Base-by-base conservation (phyloP, 2,329 filamentous ascomycete species). In the Fusarium sp. region DNA sequence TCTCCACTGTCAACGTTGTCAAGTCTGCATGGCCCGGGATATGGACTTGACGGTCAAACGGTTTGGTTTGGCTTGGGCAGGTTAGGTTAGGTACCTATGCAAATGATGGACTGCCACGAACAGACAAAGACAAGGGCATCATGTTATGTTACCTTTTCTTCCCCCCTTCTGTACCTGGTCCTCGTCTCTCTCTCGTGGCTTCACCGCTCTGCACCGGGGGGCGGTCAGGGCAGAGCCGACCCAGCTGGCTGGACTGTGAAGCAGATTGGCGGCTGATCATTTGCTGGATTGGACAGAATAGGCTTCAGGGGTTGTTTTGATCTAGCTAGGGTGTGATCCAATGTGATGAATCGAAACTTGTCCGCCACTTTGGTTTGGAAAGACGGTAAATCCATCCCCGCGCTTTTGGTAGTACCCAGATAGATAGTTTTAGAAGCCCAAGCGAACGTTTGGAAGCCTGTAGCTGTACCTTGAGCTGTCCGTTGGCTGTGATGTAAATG, bases 211-310 rank as follows among this genome's bases (percentile, higher is more conserved):
- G 37, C 29, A 61, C 49, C 41, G 25, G 45, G 59, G 49, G 50
- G 61, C 61, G 61, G 61, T 65, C 61, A 63, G 57, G 57, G 57
- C 61, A 49, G 23, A 25, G 48, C 61, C 56, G 61, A 65, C 61
- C 61, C 61, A 65, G 39, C 61, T 54, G 57, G 51, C 61, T 64
- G 61, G 61, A 65, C 52, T 42, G 38, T 46, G 48, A 59, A 31
- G 56, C 43, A 65, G 61, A 65, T 65, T 65, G 61, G 61, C 61
- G 61, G 61, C 42, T 65, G 61, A 65, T 65, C 61, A 65, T 64
- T 64, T 65, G 61, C 61, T 64, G 50, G 50, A 53, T 53, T 49
- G 31, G 50, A 64, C 33, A 48, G 29, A 51, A 31, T 42, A 48
- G 53, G 9, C 17, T 9, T 39, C 23, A n/a, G 31, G 61, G 61